A percentile compares a stretch with the other conserved stretches of the same genome.
phyloP scores from a whole-genome alignment of 2,329 filamentous ascomycete species.

The Sarocladium oryzae region DNA sequence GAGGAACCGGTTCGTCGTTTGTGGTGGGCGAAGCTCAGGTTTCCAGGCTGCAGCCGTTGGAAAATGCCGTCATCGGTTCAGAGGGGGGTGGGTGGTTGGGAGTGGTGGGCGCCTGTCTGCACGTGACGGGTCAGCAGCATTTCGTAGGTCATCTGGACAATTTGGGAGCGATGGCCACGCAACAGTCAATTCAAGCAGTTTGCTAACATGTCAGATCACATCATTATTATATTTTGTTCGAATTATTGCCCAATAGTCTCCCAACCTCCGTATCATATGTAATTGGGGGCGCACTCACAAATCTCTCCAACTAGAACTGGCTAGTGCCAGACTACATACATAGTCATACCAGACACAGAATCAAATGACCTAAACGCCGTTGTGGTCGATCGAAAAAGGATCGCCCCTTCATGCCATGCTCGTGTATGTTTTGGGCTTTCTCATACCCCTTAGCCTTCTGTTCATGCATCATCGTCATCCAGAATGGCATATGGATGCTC shows the following conservation, averaged over 20 bases:
- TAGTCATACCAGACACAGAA: not conserved
- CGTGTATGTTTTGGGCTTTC: not conserved
- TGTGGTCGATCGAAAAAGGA: not conserved
- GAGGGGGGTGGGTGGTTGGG: conserved; percentile 1
- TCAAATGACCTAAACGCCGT: not conserved
- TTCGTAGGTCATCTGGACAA: not conserved
- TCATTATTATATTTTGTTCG: too few species aligned
- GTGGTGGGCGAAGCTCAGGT: conserved; percentile 5
- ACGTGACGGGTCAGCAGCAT: not conserved
- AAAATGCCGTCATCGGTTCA: conserved; percentile 6
- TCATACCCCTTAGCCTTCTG: not conserved
- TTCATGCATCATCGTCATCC: not conserved
- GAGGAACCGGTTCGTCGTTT: not conserved
- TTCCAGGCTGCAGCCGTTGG: conserved; percentile 4
- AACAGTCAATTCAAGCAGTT: too few species aligned
- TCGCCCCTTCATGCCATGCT: not conserved
- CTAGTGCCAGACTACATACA: not conserved
- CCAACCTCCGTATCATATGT: not conserved
- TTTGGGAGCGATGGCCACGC: too few species aligned
- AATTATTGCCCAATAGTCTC: too few species aligned
- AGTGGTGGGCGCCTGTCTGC: not conserved
- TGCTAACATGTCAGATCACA: too few species aligned
- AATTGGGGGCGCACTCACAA: not conserved
- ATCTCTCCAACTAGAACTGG: not conserved
- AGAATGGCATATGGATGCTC: not conserved